These are phyloP conservation scores for Heliosperma pusillum DNA, from an alignment of 148 eudicot genomes.

Conservation along the genomic window DNA sequence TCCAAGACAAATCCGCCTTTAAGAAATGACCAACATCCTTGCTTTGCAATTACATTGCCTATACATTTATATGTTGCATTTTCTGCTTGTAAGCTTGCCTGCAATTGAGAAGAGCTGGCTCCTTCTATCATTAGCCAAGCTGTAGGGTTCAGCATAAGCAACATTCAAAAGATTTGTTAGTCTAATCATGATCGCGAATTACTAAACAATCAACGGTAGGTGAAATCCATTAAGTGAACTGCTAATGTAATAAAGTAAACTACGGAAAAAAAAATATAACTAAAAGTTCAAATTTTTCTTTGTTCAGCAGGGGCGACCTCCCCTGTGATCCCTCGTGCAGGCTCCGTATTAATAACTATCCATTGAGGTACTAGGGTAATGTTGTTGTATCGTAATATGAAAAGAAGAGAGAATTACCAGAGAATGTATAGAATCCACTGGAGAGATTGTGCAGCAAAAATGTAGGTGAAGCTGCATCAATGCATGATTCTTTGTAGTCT, in stretches of 20 bases:
- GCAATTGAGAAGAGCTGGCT: slow-evolving; percentile 42
- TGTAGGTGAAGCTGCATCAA: slow-evolving; percentile 21
- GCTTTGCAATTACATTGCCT: slow-evolving; percentile 61
- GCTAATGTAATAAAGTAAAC: too few species aligned
- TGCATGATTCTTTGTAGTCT: slow-evolving; percentile 4
- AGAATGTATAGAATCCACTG: slow-evolving; percentile 29
- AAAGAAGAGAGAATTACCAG: slow-evolving; percentile 22
- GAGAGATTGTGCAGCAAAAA: slow-evolving; percentile 36
- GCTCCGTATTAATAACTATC: too few species aligned
- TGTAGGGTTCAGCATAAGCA: slow-evolving; percentile 13
- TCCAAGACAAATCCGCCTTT: slow-evolving; percentile 77
- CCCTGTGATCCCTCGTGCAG: too few species aligned
- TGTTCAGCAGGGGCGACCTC: too few species aligned
- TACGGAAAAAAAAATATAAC: too few species aligned
- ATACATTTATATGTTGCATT: slow-evolving; percentile 40
- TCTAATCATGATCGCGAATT: too few species aligned
- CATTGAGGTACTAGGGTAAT: too few species aligned
- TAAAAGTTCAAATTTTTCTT: too few species aligned
- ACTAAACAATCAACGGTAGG: too few species aligned
- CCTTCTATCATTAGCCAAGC: slow-evolving; percentile 68
- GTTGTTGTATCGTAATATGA: background rate
- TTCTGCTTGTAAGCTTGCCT: slow-evolving; percentile 44
- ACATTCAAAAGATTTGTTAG: background rate
- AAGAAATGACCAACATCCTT: slow-evolving; percentile 91
- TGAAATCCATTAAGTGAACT: too few species aligned